phyloP scores from a whole-genome alignment of 345 rosid species.

The Syzygium aromaticum region DNA sequence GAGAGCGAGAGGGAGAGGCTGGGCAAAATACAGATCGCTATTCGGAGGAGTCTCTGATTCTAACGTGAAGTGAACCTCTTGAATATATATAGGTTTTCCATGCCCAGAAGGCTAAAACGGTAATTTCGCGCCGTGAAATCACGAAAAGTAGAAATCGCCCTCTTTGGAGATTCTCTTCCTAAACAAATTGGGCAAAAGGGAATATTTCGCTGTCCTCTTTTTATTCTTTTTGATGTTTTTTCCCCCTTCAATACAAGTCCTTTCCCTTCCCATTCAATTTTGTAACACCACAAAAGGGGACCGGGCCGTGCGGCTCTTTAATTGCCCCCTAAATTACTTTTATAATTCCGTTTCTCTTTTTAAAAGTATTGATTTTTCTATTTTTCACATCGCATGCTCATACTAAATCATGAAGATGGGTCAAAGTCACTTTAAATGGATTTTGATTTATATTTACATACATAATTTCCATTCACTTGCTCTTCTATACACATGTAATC shows the following conservation, averaged over 20 bases:
- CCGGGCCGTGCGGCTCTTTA: not conserved
- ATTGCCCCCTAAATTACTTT: not conserved
- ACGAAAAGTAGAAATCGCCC: no score
- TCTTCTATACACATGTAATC: not conserved
- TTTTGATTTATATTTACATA: not conserved
- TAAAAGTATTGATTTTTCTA: no score
- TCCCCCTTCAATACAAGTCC: not conserved
- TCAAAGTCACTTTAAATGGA: not conserved
- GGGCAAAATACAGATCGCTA: no score
- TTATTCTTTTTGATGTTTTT: not conserved
- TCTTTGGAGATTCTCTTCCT: no score
- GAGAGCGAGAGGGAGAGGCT: no score
- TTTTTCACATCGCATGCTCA: no score
- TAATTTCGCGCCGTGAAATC: not conserved
- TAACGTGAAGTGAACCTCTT: no score
- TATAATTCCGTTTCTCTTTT: not conserved
- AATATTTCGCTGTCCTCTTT: not conserved
- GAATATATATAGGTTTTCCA: no score
- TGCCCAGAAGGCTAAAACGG: not conserved
- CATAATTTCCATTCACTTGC: not conserved
- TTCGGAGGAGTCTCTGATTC: no score
- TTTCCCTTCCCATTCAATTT: not conserved
- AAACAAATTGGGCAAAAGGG: not conserved
- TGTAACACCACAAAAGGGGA: not conserved
- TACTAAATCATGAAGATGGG: no score